A percentile compares a stretch with the other conserved stretches of the same genome.
phyloP scores from a whole-genome alignment of 208 protist species.

The Trypanosomatidae sp. region DNA sequence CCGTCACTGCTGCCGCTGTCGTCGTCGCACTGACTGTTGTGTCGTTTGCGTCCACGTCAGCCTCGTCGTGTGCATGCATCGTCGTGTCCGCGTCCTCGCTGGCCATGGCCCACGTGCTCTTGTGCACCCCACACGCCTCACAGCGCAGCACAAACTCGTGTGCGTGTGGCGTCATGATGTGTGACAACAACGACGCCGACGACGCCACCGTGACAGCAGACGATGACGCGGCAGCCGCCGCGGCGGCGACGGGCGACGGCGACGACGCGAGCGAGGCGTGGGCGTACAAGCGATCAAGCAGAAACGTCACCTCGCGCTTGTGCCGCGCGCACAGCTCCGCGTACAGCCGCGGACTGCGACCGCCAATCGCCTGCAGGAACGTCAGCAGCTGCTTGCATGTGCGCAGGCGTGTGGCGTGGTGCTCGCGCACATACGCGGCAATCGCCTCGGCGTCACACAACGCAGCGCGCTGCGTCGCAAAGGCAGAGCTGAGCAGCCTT shows the following conservation, averaged over 20 bases:
- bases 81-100: slow-evolving; percentile 5
- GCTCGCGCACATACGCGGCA: slow-evolving; percentile 33
- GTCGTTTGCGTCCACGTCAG: no score
- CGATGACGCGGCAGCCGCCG: no score
- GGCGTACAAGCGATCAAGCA: slow-evolving; percentile 46
- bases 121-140: slow-evolving; percentile 58
- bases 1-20: no score
- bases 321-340: slow-evolving; percentile 18
- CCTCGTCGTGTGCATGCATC: no score
- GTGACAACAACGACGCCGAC: slow-evolving; percentile 19
- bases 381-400: slow-evolving; percentile 33
- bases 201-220: no score
- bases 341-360: slow-evolving; percentile 31
- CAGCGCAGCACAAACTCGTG: slow-evolving; percentile 82
- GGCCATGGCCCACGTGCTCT: slow-evolving; percentile 16
- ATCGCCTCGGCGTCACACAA: slow-evolving; percentile 32
- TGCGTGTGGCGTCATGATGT: slow-evolving; percentile 17
- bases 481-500: slow-evolving; percentile 29
- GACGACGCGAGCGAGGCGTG: no score
- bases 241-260: no score
- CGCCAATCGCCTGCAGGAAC: slow-evolving; percentile 67
- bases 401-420: slow-evolving; percentile 26
- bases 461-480: slow-evolving; percentile 24
- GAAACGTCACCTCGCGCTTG: slow-evolving; percentile 31
- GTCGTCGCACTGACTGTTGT: no score